Conservation (phyloP, 2,329 filamentous ascomycete species). For the Phyllosticta paracitricarpa region DNA sequence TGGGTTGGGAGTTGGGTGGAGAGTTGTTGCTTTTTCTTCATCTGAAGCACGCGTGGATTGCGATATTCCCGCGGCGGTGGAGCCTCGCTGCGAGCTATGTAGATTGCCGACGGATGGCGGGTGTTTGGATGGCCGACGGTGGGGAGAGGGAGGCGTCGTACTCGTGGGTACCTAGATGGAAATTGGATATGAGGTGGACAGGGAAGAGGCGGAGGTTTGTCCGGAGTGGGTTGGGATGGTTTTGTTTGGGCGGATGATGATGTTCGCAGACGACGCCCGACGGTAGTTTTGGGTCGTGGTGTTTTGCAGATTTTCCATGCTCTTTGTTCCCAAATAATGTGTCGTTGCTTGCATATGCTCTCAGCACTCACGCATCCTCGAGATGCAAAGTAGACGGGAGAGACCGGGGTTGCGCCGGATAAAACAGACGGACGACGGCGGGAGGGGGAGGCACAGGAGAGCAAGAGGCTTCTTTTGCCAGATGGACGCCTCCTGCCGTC, state of each 20-base stretch:
- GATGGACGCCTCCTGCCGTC: not conserved
- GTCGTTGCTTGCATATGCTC: too few relatives aligned
- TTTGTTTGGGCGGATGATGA: too few relatives aligned
- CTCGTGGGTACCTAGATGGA: too few relatives aligned
- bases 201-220: not conserved
- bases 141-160: too few relatives aligned
- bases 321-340: too few relatives aligned
- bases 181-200: not conserved
- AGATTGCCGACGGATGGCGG: not conserved
- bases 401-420: not conserved
- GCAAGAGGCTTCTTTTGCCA: too few relatives aligned
- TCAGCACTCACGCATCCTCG: too few relatives aligned
- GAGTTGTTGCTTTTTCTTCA: not conserved
- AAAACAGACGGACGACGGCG: not conserved
- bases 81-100: not conserved
- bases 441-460: not conserved
- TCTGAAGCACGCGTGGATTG: not conserved
- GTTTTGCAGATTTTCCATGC: too few relatives aligned
- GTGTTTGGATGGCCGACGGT: not conserved
- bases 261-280: too few relatives aligned
- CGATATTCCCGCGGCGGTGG: not conserved
- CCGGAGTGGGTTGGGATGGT: not conserved
- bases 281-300: too few relatives aligned
- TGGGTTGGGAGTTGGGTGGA: too few relatives aligned
- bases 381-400: not conserved